A percentile compares a stretch with the other conserved stretches of the same genome.
Conservation (phyloP, 1,139 yeast genomes). For the Debaryomyces coudertii region DNA sequence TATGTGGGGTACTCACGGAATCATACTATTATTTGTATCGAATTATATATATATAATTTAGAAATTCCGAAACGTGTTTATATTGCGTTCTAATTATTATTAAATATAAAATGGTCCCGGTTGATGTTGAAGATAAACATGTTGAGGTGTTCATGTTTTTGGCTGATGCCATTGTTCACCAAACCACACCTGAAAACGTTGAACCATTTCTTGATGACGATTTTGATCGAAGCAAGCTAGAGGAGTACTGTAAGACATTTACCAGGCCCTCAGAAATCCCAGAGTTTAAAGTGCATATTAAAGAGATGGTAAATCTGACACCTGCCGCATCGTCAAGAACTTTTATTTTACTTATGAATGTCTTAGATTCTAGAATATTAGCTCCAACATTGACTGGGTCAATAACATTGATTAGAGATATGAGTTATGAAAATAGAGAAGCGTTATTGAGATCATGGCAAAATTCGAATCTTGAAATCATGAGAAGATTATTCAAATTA, state of each 20-base stretch:
- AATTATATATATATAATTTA: not conserved
- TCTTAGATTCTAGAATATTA: constrained; percentile 35
- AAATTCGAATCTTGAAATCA: constrained; percentile 36
- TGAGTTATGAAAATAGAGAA: constrained; percentile 36
- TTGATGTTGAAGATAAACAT: constrained; percentile 28
- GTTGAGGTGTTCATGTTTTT: constrained; percentile 30
- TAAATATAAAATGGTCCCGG: not conserved
- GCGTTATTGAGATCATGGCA: constrained; percentile 39
- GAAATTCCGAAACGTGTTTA: too few species aligned
- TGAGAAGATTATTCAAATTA: constrained; percentile 34
- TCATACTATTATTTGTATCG: not conserved
- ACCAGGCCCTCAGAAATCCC: constrained; percentile 38
- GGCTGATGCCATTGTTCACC: constrained; percentile 43
- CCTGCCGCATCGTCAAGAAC: constrained; percentile 22
- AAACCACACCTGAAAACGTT: constrained; percentile 33
- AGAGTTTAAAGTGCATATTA: constrained; percentile 26
- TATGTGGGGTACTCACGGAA: not conserved
- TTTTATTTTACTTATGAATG: constrained; percentile 30
- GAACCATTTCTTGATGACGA: constrained; percentile 29
- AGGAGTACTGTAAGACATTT: constrained; percentile 34
- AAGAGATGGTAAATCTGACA: constrained; percentile 20
- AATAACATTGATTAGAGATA: constrained; percentile 38
- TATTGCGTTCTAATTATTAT: not conserved
- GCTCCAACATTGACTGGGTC: constrained; percentile 43
- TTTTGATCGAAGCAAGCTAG: constrained; percentile 34